Percentiles rank a stretch among this genome's conserved stretches.
phyloP scores from a whole-genome alignment of 2,329 filamentous ascomycete species.

The Fusarium vanettenii region DNA sequence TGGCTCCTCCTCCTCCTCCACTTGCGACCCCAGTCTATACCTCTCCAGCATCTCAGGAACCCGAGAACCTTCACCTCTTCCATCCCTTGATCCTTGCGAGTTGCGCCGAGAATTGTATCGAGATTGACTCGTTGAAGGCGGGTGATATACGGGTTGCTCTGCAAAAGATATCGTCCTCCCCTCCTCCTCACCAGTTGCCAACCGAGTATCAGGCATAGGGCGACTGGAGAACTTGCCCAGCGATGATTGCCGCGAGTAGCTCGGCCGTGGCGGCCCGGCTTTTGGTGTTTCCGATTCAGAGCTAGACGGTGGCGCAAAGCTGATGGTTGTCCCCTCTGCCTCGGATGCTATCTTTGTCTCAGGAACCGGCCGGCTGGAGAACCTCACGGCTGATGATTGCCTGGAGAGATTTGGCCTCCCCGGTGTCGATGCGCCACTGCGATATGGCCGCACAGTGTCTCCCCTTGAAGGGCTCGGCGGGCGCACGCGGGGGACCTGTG shows the following conservation, averaged over 20 bases:
- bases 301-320: slow-evolving; percentile 66
- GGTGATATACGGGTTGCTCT: slow-evolving; percentile 47
- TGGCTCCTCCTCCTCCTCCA: slow-evolving; percentile 43
- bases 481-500: slow-evolving; percentile 31
- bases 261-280: slow-evolving; percentile 48
- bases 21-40: slow-evolving; percentile 45
- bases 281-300: slow-evolving; percentile 44
- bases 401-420: slow-evolving; percentile 62
- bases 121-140: slow-evolving; percentile 45
- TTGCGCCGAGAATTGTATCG: slow-evolving; percentile 52
- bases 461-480: slow-evolving; percentile 42
- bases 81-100: slow-evolving; percentile 48
- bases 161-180: slow-evolving; percentile 74
- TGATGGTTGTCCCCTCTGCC: slow-evolving; percentile 71
- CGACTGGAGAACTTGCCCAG: slow-evolving; percentile 71
- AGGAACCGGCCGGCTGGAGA: slow-evolving; percentile 79
- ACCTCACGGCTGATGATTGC: slow-evolving; percentile 68
- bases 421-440: slow-evolving; percentile 40
- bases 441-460: slow-evolving; percentile 32
- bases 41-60: slow-evolving; percentile 59
- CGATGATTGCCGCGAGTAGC: slow-evolving; percentile 58
- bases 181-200: slow-evolving; percentile 64
- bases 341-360: slow-evolving; percentile 74
- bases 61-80: slow-evolving; percentile 52
- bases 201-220: slow-evolving; percentile 69